A percentile compares a stretch with the other conserved stretches of the same genome.
Evolutionary conservation across 352 stramenopile species (phyloP).

Genomic region (Aphanomyces euteiches): DNA sequence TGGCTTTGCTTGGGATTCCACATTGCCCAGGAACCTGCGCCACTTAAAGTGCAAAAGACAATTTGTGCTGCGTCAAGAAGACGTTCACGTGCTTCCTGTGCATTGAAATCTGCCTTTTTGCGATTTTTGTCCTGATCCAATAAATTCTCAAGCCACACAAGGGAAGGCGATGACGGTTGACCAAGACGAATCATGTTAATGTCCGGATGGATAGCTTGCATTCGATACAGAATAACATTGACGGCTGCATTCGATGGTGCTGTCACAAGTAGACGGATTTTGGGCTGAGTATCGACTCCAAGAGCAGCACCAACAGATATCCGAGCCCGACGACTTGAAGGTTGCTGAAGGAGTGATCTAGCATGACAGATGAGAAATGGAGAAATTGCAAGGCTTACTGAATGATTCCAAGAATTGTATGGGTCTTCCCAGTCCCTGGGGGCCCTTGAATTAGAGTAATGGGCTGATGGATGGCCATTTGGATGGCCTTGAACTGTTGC

Average conservation of each 20-base stretch:
- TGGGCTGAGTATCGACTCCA: slow-evolving; percentile 39
- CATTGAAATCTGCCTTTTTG: not conserved
- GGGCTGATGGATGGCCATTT: slow-evolving; percentile 53
- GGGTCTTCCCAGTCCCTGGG: slow-evolving; percentile 78
- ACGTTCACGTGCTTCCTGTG: slow-evolving; percentile 49
- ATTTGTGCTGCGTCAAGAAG: slow-evolving; percentile 76
- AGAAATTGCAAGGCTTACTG: not conserved
- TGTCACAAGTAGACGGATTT: slow-evolving; percentile 67
- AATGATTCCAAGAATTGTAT: slow-evolving; percentile 67
- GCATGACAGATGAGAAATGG: not conserved
- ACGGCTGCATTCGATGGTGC: slow-evolving; percentile 78
- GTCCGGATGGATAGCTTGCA: slow-evolving; percentile 63
- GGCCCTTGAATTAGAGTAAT: slow-evolving; percentile 76
- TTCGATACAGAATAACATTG: slow-evolving; percentile 66
- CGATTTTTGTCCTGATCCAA: slow-evolving; percentile 16
- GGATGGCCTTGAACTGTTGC: slow-evolving; percentile 68
- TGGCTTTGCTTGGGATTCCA: slow-evolving; percentile 21
- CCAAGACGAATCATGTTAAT: slow-evolving; percentile 33
- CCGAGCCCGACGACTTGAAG: slow-evolving; percentile 48
- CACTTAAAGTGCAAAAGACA: slow-evolving; percentile 83
- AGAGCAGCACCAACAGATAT: slow-evolving; percentile 72
- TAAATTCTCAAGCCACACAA: slow-evolving; percentile 23
- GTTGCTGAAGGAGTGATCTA: slow-evolving; percentile 65
- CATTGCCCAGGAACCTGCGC: slow-evolving; percentile 66
- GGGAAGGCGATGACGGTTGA: slow-evolving; percentile 1